These are phyloP conservation scores for Asterophora parasitica DNA, from an alignment of 768 basidiomycete species.

Conservation along the genomic window DNA sequence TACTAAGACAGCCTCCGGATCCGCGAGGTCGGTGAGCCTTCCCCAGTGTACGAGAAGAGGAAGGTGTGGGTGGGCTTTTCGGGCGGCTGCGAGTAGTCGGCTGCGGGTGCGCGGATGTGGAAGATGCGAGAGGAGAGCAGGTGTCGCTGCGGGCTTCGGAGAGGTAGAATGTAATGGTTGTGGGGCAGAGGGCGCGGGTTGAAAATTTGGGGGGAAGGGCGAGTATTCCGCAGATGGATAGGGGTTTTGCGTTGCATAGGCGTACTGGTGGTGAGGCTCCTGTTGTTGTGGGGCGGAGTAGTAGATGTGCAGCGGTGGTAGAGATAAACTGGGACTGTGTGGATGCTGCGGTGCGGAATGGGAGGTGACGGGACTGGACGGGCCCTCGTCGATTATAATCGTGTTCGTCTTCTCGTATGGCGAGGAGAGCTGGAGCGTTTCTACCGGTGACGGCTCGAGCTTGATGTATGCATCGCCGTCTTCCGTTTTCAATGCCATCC, in stretches of 20 bases:
- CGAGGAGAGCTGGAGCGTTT: conserved; percentile 13
- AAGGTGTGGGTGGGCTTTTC: conserved; percentile 21
- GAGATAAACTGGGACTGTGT: not conserved
- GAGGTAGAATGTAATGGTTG: conserved; percentile 10
- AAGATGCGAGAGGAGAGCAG: conserved; percentile 29
- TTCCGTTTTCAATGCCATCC: conserved; percentile 2
- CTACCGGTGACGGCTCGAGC: conserved; percentile 25
- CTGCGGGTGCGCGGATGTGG: conserved; percentile 25
- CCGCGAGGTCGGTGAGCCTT: conserved; percentile 9
- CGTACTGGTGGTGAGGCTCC: not conserved
- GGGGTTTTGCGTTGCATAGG: not conserved
- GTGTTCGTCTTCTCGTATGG: conserved; percentile 11
- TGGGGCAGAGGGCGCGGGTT: conserved; percentile 11
- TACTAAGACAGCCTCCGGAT: conserved; percentile 7
- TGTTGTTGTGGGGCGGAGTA: conserved; percentile 2
- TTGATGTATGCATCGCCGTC: conserved; percentile 23
- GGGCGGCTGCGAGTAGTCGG: conserved; percentile 23
- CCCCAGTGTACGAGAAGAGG: conserved; percentile 21
- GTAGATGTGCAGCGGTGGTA: conserved; percentile 15
- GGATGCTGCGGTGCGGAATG: conserved; percentile 1
- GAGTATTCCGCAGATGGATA: not conserved
- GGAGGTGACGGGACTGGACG: conserved; percentile 4
- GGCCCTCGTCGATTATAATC: conserved; percentile 10
- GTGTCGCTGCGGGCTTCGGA: conserved; percentile 19
- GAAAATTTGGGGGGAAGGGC: not conserved